These are phyloP conservation scores for Xylariales sp. DNA, from an alignment of 2,329 filamentous ascomycete species.

Conservation along the genomic window DNA sequence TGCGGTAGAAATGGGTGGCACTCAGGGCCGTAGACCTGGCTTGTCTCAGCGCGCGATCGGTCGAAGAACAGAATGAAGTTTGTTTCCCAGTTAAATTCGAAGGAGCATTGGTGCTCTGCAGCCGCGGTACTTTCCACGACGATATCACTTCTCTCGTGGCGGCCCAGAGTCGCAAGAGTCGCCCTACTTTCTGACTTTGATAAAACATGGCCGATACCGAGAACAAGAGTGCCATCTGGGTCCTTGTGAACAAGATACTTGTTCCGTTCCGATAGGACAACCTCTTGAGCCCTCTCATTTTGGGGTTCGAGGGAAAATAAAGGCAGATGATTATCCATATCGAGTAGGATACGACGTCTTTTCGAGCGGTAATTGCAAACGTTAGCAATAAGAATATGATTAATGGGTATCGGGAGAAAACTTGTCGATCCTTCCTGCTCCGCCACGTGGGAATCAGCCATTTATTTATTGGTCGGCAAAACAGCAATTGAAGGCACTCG, in stretches of 20 bases:
- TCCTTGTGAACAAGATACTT: background rate
- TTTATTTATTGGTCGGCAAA: no score
- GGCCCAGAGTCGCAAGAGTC: slow-evolving; percentile 1
- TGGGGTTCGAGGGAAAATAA: slow-evolving; percentile 1
- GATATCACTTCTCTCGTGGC: background rate
- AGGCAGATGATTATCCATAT: no score
- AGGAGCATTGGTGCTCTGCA: slow-evolving; percentile 6
- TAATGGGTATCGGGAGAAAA: no score
- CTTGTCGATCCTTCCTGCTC: no score
- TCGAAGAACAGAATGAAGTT: slow-evolving; percentile 9
- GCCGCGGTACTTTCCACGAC: background rate
- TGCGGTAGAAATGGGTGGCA: background rate
- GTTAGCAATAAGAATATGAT: no score
- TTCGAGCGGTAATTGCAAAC: no score
- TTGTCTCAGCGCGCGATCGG: background rate
- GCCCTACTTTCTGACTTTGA: background rate
- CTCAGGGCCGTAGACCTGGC: background rate
- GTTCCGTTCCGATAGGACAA: background rate
- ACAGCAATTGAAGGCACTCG: no score
- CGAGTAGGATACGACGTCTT: no score
- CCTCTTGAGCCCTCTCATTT: background rate
- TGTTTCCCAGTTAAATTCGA: background rate
- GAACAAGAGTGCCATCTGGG: background rate
- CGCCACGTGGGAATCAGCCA: no score
- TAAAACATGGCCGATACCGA: background rate